A percentile compares a stretch with the other conserved stretches of the same genome.
These are phyloP conservation scores for Xylariaceae sp. DNA, from an alignment of 2,329 filamentous ascomycete genomes.

Conservation along the genomic window DNA sequence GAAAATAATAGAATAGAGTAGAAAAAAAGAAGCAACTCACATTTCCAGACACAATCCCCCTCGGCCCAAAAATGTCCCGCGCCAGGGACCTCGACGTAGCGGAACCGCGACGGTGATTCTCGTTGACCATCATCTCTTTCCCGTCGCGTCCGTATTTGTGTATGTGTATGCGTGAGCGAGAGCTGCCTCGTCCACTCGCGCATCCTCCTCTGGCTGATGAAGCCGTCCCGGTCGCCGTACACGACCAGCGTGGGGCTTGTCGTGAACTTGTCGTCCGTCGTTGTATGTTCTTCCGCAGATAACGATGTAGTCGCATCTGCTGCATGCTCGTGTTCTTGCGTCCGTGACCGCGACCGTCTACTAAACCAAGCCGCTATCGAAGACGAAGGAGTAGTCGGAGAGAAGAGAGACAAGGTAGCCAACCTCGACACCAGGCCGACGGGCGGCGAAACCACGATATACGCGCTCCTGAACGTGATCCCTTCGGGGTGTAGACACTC, in stretches of 20 bases:
- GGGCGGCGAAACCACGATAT: slow-evolving; percentile 64
- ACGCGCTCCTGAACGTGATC: slow-evolving; percentile 40
- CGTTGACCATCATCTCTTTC: no score
- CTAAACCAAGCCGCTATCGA: slow-evolving; percentile 14
- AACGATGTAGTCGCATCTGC: no score
- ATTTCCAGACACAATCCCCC: slow-evolving; percentile 38
- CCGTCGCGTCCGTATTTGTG: no score
- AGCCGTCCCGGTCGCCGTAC: slow-evolving; percentile 70
- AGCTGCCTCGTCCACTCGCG: slow-evolving; percentile 60
- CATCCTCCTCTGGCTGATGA: slow-evolving; percentile 62
- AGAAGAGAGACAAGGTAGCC: slow-evolving; percentile 53
- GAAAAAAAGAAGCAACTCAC: slow-evolving; percentile 26
- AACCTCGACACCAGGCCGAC: slow-evolving; percentile 55
- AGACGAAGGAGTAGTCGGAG: slow-evolving; percentile 22
- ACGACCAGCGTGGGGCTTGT: slow-evolving; percentile 60
- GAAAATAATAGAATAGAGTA: neutral
- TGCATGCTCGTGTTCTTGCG: no score
- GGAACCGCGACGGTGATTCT: slow-evolving; percentile 40
- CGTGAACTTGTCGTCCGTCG: slow-evolving; percentile 55
- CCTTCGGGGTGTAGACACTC: slow-evolving; percentile 24
- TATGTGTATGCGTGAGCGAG: no score
- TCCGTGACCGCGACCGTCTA: slow-evolving; percentile 9
- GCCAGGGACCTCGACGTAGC: slow-evolving; percentile 41
- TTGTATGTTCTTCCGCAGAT: no score
- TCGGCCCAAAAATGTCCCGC: slow-evolving; percentile 63